Evolutionary conservation across 78 protist species (phyloP), one percentile per base, ranked within the genome.

Genomic region (Polysphondylium violaceum): DNA sequence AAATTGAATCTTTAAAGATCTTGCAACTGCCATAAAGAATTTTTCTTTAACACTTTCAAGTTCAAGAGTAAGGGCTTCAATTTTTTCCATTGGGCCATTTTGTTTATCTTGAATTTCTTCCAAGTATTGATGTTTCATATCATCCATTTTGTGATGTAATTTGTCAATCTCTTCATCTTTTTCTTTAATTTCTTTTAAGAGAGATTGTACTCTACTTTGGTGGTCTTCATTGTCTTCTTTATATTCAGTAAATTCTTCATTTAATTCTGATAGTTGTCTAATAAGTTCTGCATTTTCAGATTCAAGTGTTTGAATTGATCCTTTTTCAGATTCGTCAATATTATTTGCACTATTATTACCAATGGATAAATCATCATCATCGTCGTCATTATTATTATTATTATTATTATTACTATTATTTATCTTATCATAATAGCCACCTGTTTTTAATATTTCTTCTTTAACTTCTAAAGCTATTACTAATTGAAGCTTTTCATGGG

Each of bases 11-110:
- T 83, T 83, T 2, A 83, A 21, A n/a, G 60, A 38, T 43, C 73
- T 59, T 35, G 91, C 91, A 9, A 83, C 64, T 1, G 91, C 63
- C 23, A 83, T 36, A 61, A 83, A 83, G 16, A 58, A 69, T 55
- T 67, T 78, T n/a, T 72, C 64, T 72, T 35, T 72, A 2, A 51
- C 27, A 11, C 9, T 29, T 21, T 67, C 74, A 43, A 21, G 19
- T 41, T 67, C 56, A 3, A 16, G 25, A n/a, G 19, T n/a, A 23
- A 27, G 16, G 17, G 74, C 35, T 38, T 67, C 31, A 40, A 38
- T 21, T 67, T 67, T 21, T 16, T 67, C 53, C 5, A 29, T 2
- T 0, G 31, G 29, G 5, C 29, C 59, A 11, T 11, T 17, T 16
- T 35, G 25, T 27, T 21, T 12, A 14, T 25, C 17, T 44, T 23